Percentiles rank a stretch among this genome's conserved stretches.
phyloP scores from a whole-genome alignment of 129 eudicot species.

The Artemisia tridentata region DNA sequence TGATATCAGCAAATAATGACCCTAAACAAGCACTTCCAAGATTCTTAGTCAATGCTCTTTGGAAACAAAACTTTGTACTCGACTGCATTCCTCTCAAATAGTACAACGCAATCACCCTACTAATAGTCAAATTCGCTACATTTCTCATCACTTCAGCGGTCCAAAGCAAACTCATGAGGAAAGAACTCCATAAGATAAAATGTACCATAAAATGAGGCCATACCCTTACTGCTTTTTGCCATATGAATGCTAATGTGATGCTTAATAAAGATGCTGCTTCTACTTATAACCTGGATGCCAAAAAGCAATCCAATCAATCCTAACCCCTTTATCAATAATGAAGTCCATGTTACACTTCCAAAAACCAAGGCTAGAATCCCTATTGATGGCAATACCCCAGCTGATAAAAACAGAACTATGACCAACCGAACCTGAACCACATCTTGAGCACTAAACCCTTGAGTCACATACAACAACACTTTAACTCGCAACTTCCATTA shows the following conservation, averaged over 20 bases:
- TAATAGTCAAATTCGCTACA: constrained; percentile 70
- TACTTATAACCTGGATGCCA: too few species aligned
- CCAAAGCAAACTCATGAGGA: constrained; percentile 71
- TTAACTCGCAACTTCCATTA: too few species aligned
- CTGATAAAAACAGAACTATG: too few species aligned
- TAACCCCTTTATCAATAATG: too few species aligned
- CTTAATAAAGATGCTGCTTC: constrained; percentile 65
- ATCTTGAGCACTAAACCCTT: too few species aligned
- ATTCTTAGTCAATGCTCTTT: constrained; percentile 61
- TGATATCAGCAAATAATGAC: constrained; percentile 69
- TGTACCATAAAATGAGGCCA: constrained; percentile 83
- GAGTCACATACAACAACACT: too few species aligned
- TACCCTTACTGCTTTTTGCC: constrained; percentile 70
- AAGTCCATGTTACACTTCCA: too few species aligned
- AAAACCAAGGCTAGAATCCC: too few species aligned
- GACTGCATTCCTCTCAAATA: constrained; percentile 81
- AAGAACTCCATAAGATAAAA: constrained; percentile 70
- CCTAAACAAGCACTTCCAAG: constrained; percentile 84
- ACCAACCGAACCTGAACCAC: too few species aligned
- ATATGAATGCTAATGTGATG: constrained; percentile 61
- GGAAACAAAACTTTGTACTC: constrained; percentile 66
- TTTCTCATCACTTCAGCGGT: constrained; percentile 81
- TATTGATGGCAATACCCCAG: too few species aligned
- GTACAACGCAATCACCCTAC: constrained; percentile 69
- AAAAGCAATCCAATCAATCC: too few species aligned